Evolutionary conservation across 495 filamentous ascomycete species (phyloP).

Genomic region (Penicillium coffeae): DNA sequence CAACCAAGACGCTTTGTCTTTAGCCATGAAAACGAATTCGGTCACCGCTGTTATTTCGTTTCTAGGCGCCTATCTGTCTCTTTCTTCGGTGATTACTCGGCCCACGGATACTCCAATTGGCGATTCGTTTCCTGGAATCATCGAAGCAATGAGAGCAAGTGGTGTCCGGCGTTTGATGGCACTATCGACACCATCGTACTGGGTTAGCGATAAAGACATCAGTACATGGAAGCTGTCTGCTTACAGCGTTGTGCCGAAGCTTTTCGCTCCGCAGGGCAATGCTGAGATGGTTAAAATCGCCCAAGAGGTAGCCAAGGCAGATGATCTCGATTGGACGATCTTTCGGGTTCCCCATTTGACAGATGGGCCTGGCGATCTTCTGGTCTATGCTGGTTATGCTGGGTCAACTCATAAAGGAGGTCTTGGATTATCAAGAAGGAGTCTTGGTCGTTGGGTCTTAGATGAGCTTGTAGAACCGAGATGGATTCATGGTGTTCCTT

Average conservation of each 20-base stretch:
- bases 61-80: background rate
- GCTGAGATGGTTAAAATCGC: conserved; percentile 1
- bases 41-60: background rate
- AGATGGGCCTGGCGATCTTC: background rate
- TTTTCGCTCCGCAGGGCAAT: background rate
- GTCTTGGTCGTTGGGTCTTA: background rate
- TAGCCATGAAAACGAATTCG: background rate
- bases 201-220: background rate
- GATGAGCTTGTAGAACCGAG: background rate
- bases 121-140: background rate
- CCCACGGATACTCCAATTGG: background rate
- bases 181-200: background rate
- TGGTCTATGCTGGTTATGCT: background rate
- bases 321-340: background rate
- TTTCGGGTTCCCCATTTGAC: background rate
- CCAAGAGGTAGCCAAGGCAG: background rate
- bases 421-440: background rate
- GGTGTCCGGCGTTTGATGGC: background rate
- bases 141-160: background rate
- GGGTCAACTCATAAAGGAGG: background rate
- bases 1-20: background rate
- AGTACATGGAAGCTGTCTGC: background rate
- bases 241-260: background rate
- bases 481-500: background rate
- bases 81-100: background rate